Percentiles rank a stretch among this genome's conserved stretches.
These are phyloP conservation scores for Wallacemonas sp. DNA, from an alignment of 208 protist genomes.

Conservation along the genomic window DNA sequence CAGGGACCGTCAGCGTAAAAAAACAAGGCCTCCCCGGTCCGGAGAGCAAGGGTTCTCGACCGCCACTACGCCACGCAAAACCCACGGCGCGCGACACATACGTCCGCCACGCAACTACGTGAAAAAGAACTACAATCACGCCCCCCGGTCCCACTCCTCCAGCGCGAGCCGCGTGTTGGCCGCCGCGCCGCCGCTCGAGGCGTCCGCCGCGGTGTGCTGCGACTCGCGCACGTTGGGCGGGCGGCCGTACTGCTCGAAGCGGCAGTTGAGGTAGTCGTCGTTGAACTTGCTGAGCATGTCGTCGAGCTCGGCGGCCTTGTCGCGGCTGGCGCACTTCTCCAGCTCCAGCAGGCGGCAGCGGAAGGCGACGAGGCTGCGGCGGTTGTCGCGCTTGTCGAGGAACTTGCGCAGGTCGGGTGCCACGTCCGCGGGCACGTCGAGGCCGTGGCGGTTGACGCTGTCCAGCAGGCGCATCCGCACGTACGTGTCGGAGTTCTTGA, in stretches of 20 bases:
- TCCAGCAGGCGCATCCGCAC: constrained; percentile 11
- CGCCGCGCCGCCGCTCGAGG: not conserved
- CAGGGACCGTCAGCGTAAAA: too few relatives aligned
- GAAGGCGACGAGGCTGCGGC: constrained; percentile 6
- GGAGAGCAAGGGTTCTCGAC: too few relatives aligned
- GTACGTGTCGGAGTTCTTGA: constrained; percentile 13
- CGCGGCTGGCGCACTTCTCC: not conserved
- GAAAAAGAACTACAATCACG: not conserved
- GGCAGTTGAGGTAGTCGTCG: constrained; percentile 15
- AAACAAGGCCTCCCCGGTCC: too few relatives aligned
- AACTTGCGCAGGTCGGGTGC: not conserved
- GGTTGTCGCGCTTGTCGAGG: not conserved
- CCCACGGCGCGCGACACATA: too few relatives aligned
- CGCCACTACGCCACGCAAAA: too few relatives aligned
- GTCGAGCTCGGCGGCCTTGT: not conserved
- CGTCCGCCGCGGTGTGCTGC: not conserved
- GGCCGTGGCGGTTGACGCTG: constrained; percentile 17
- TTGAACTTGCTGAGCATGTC: not conserved
- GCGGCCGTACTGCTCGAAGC: constrained; percentile 5
- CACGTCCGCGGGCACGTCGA: constrained; percentile 17
- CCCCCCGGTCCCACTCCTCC: not conserved
- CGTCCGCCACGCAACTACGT: too few relatives aligned
- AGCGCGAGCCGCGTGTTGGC: not conserved
- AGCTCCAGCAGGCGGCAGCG: constrained; percentile 3
- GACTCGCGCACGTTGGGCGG: constrained; percentile 12